phyloP scores from a whole-genome alignment of 1,284 basidiomycete genomes.

The Irpex rosettiformis region DNA sequence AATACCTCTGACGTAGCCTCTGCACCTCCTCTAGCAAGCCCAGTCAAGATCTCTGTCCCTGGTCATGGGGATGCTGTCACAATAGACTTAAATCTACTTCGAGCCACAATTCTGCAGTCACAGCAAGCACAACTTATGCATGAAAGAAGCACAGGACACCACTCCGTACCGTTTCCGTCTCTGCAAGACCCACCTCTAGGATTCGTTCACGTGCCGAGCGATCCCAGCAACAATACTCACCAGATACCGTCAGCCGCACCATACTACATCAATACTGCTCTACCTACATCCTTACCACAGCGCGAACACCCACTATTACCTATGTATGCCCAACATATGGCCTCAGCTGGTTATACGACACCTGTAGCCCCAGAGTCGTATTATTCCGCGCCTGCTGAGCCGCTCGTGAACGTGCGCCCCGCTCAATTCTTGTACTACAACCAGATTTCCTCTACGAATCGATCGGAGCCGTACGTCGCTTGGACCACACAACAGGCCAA shows the following conservation, averaged over 20 bases:
- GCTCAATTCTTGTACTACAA: conserved; percentile 9
- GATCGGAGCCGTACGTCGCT: conserved; percentile 1
- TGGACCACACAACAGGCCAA: conserved; percentile 10
- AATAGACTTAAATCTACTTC: neutral
- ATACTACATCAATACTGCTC: neutral
- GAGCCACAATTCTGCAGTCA: neutral
- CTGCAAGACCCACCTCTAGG: neutral
- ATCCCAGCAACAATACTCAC: neutral
- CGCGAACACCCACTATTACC: neutral
- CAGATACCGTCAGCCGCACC: neutral
- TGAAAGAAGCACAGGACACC: neutral
- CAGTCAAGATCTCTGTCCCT: neutral
- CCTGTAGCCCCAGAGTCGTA: neutral
- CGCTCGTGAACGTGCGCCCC: neutral
- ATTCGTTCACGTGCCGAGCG: neutral
- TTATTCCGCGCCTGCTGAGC: neutral
- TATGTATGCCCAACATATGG: neutral
- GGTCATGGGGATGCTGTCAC: neutral
- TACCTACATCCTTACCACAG: neutral
- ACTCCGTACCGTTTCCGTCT: neutral
- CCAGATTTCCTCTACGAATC: conserved; percentile 4
- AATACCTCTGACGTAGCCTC: neutral
- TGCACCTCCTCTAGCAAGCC: neutral
- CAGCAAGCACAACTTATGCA: neutral
- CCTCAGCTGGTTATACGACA: neutral